Conservation (phyloP, 139 green algal species). For the Gonium pectorale region DNA sequence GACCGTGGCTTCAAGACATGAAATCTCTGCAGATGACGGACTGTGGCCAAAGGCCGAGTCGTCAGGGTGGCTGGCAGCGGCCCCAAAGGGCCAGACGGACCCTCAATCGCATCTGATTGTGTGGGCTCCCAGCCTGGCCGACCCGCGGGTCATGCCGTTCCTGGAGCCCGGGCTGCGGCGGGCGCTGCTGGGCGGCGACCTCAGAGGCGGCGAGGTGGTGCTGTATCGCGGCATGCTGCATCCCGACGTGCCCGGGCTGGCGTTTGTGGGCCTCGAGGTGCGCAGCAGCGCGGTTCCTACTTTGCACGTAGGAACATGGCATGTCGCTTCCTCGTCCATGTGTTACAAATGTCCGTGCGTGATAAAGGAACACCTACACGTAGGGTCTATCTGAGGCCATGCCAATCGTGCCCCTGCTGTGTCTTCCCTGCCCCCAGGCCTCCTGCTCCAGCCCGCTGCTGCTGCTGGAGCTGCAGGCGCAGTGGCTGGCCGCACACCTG, state of each 20-base stretch:
- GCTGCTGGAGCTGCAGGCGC: constrained; percentile 35
- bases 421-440: not conserved
- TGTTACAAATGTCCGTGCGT: not conserved
- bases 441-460: not conserved
- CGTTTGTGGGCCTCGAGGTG: constrained; percentile 29
- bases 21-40: not conserved
- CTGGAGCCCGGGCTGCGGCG: not conserved
- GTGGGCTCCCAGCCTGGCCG: constrained; percentile 1
- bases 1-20: no score
- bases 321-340: not conserved
- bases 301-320: not conserved
- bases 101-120: no score
- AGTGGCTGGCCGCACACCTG: constrained; percentile 31
- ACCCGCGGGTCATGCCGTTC: constrained; percentile 29
- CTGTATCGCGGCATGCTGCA: constrained; percentile 28
- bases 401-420: not conserved
- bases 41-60: not conserved
- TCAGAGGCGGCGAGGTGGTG: not conserved
- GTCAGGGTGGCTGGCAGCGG: not conserved
- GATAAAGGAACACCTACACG: no score
- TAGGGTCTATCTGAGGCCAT: no score
- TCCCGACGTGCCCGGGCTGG: constrained; percentile 20
- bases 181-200: constrained; percentile 18
- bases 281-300: not conserved
- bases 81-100: no score